Evolutionary conservation across 208 protist genomes (phyloP), one percentile per base, ranked within the genome.

Genomic region (Wallacemonas sp.): DNA sequence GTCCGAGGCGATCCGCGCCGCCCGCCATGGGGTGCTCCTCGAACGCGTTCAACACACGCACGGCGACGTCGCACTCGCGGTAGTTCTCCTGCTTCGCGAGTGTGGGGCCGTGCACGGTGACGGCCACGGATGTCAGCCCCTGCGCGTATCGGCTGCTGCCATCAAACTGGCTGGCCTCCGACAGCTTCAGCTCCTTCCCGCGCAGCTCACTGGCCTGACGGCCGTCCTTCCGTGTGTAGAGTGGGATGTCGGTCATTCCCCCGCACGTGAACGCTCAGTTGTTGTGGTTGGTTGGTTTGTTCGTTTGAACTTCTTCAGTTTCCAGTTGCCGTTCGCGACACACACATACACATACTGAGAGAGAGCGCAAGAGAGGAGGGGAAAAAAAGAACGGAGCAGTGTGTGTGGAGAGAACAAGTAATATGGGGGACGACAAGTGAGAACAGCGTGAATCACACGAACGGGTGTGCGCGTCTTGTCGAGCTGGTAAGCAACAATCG

Each of bases 111-210:
- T 88, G 83, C 10, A 97, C 27, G 21, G 80, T 58, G 44, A 76
- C 86, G 33, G 76, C 41, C 4, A 94, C 84, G 27, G 82, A 63
- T 2, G 83, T 92, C 44, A 68, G 57, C 1, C 89, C 92, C 50
- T 97, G 88, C 13, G 80, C 63, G 61, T 92, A 97, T 70, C 73
- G 85, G 41, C 76, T 63, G 50, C 85, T 91, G 33, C 87, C 92
- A 59, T 94, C 87, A 58, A 87, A 91, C 13, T 86, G 78, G 1
- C 29, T 73, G 21, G 88, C 71, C 60, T 85, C 78, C 8, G 81
- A 86, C 10, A 83, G 53, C 4, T 58, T 44, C 71, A 92, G 66
- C 46, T 92, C 81, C 45, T 83, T 88, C 2, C 70, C 78, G 27
- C 87, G 83, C 32, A 96, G 75, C 73, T 93, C 85, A 5, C 76